phyloP scores from a whole-genome alignment of 768 basidiomycete genomes.

The Ramaria rubella region DNA sequence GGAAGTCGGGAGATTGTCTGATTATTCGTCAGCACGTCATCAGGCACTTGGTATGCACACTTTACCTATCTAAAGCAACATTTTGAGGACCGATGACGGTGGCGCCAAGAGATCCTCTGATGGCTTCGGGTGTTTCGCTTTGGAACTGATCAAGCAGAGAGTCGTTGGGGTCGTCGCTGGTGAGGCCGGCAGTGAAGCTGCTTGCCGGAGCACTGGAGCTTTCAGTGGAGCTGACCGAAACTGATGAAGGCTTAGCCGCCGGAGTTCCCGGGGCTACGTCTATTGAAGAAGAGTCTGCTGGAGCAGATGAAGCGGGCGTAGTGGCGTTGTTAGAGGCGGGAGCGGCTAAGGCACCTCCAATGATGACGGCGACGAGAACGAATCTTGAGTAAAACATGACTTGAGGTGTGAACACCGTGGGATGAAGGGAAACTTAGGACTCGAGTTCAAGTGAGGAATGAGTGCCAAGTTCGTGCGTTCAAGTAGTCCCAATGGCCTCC shows the following conservation, averaged over 20 bases:
- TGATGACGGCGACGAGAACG: neutral
- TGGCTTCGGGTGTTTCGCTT: conserved; percentile 32
- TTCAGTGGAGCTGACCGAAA: neutral
- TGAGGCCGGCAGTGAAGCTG: conserved; percentile 7
- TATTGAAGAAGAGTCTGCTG: neutral
- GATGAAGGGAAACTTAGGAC: too few relatives aligned
- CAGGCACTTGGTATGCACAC: neutral
- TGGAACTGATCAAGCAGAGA: conserved; percentile 7
- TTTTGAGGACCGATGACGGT: conserved; percentile 53
- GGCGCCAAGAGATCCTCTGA: conserved; percentile 40
- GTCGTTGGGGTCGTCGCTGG: conserved; percentile 8
- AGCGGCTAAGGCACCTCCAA: neutral
- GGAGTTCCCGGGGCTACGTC: neutral
- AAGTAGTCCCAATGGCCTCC: too few relatives aligned
- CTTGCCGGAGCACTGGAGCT: conserved; percentile 1
- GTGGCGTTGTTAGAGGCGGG: neutral
- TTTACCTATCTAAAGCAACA: conserved; percentile 37
- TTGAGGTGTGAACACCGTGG: too few relatives aligned
- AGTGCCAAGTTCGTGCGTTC: too few relatives aligned
- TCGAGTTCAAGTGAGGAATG: too few relatives aligned
- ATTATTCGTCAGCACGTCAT: neutral
- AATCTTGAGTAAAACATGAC: too few relatives aligned
- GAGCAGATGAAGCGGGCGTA: neutral
- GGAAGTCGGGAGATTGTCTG: conserved; percentile 45
- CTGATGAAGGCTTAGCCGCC: too few relatives aligned